phyloP scores from a whole-genome alignment of 192 early-diverging fungal species.

The Coemansia sp. region DNA sequence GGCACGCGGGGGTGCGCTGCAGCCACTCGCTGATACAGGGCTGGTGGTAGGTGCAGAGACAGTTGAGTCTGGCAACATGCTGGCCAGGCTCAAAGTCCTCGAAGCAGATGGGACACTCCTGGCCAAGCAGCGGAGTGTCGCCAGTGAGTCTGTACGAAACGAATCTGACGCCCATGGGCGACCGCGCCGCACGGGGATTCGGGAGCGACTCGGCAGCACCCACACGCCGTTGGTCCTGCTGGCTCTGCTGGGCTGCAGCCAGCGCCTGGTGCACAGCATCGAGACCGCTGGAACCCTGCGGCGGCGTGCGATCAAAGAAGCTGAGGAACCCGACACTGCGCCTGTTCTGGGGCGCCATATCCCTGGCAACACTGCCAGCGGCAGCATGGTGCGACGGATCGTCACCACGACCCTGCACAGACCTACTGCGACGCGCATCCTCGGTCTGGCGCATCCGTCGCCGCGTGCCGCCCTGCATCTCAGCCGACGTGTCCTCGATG shows the following conservation, averaged over 20 bases:
- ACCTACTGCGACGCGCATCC: slow-evolving; percentile 15
- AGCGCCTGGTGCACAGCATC: neutral
- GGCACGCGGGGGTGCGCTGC: slow-evolving; percentile 71
- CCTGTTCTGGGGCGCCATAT: slow-evolving; percentile 9
- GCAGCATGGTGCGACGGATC: neutral
- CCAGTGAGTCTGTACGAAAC: slow-evolving; percentile 60
- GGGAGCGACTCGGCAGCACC: neutral
- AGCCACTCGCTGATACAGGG: slow-evolving; percentile 85
- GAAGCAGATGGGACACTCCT: slow-evolving; percentile 94
- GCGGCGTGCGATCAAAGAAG: slow-evolving; percentile 33
- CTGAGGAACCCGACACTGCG: slow-evolving; percentile 26
- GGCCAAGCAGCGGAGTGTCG: slow-evolving; percentile 64
- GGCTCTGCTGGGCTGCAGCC: neutral
- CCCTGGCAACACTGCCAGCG: too few relatives aligned
- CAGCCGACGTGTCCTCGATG: slow-evolving; percentile 42
- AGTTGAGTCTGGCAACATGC: slow-evolving; percentile 79
- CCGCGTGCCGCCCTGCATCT: slow-evolving; percentile 36
- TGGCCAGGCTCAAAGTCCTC: slow-evolving; percentile 86
- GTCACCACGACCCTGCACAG: slow-evolving; percentile 10
- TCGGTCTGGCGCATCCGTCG: neutral
- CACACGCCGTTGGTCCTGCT: too few relatives aligned
- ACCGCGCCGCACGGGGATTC: slow-evolving; percentile 10
- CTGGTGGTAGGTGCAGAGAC: slow-evolving; percentile 88
- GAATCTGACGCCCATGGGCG: slow-evolving; percentile 42
- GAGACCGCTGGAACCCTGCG: neutral